A percentile compares a stretch with the other conserved stretches of the same genome.
phyloP scores from a whole-genome alignment of 257 asterid genomes.

The Capsicum rhomboideum region DNA sequence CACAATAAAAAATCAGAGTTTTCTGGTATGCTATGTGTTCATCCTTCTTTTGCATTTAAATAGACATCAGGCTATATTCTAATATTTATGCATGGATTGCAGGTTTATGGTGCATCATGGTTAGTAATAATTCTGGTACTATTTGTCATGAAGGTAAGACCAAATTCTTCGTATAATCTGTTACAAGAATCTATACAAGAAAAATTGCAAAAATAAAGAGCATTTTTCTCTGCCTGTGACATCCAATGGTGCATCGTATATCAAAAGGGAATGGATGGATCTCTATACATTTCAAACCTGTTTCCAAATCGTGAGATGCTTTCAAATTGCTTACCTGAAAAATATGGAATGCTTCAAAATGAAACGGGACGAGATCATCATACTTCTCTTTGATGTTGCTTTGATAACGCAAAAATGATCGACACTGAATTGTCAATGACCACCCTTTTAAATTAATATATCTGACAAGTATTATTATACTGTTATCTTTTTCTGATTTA shows the following conservation, averaged over 20 bases:
- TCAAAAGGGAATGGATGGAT: no score
- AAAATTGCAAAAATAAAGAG: background rate
- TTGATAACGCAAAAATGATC: background rate
- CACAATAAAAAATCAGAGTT: slow-evolving; percentile 40
- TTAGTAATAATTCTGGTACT: slow-evolving; percentile 73
- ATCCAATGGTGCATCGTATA: background rate
- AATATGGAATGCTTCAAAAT: background rate
- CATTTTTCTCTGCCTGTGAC: background rate
- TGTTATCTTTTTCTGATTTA: background rate
- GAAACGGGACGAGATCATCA: background rate
- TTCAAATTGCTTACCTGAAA: background rate
- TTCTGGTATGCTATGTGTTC: slow-evolving; percentile 51
- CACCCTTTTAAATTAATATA: background rate
- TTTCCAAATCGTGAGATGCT: background rate
- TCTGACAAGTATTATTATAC: background rate
- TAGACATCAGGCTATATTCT: background rate
- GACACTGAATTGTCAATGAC: background rate
- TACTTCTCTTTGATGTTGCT: background rate
- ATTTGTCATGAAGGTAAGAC: slow-evolving; percentile 90
- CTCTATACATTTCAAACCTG: background rate
- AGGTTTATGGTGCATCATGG: slow-evolving; percentile 97
- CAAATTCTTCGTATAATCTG: background rate
- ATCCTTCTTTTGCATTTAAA: background rate
- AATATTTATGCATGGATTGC: slow-evolving; percentile 13
- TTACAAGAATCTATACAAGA: background rate